Evolutionary conservation across 2,329 filamentous ascomycete species (phyloP), one percentile per base, ranked within the genome.

Genomic region (Alternaria solani): DNA sequence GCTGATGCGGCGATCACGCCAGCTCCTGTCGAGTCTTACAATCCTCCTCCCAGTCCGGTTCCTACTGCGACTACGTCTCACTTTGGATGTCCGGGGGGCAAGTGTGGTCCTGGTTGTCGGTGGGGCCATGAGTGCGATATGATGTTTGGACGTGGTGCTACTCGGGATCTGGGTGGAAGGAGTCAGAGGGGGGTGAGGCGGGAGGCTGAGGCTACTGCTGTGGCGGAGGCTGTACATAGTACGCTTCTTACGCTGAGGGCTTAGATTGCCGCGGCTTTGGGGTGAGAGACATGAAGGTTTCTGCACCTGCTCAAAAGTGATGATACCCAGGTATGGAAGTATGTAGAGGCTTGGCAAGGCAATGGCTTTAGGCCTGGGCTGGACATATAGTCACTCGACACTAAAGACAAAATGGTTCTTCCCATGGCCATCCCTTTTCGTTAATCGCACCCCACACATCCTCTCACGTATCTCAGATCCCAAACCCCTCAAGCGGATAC

Each of bases 401-500:
- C 23, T 11, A 7, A 42, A 42, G 14, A 18, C 5, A 25, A 42
- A 42, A 25, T n/a, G 39, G 3, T 5, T 23, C 20, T 25, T 25
- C 4, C 12, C 2, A 42, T 25, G 11, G 11, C 5, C 14, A 16
- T 7, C 3, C 20, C 23, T 6, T 25, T 5, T 7, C 5, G 20
- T 25, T 3, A 12, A 42, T 6, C 6, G 7, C 6, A 12, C 39
- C 14, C 1, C 14, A 25, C 39, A 25, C 3, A 16, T 20, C 39
- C 12, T 11, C 3, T 7, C 20, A 42, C 39, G 25, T 30, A 30
- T 30, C 28, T 30, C 4, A 30, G 28, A 30, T 30, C 1, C 68
- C 66, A 36, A 69, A 73, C 7, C 71, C 61, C 18, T 69, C 64
- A 3, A 67, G 47, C 7, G 73, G 74, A 49, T 67, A 76, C 46